phyloP scores from a whole-genome alignment of 805 yeast genomes.

The Ogataea trehaloabstinens region DNA sequence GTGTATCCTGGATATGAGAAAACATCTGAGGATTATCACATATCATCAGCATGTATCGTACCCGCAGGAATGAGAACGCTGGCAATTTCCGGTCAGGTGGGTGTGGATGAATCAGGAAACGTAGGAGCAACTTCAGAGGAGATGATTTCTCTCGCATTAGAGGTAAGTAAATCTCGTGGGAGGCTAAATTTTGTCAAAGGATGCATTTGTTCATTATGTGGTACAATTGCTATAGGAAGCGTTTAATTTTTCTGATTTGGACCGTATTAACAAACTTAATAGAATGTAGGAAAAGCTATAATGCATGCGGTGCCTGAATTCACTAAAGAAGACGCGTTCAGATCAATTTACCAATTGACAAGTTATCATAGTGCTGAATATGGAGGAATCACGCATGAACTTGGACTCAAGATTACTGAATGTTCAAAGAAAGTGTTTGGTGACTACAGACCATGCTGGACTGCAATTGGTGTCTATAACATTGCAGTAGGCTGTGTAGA shows the following conservation, averaged over 20 bases:
- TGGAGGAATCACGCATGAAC: slow-evolving; percentile 14
- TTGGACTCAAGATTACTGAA: slow-evolving; percentile 6
- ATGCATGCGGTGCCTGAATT: slow-evolving; percentile 14
- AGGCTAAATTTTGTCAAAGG: not conserved
- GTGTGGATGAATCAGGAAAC: slow-evolving; percentile 9
- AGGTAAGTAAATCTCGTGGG: slow-evolving; percentile 4
- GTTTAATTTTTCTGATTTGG: too few relatives aligned
- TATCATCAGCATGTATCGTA: slow-evolving; percentile 14
- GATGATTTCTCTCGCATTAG: slow-evolving; percentile 9
- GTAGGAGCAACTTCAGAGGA: slow-evolving; percentile 11
- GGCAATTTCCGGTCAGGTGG: slow-evolving; percentile 15
- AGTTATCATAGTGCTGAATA: slow-evolving; percentile 10
- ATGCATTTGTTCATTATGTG: not conserved
- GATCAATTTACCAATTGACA: slow-evolving; percentile 12
- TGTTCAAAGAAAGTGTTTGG: slow-evolving; percentile 9
- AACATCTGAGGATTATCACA: slow-evolving; percentile 7
- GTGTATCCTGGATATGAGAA: slow-evolving; percentile 12
- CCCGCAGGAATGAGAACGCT: slow-evolving; percentile 11
- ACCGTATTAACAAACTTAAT: not conserved
- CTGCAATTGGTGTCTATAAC: slow-evolving; percentile 10
- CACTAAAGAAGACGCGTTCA: slow-evolving; percentile 11
- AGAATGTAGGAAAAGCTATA: slow-evolving; percentile 12
- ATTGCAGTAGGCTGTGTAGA: slow-evolving; percentile 12
- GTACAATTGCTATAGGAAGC: not conserved
- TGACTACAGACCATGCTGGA: slow-evolving; percentile 13